A percentile compares a stretch with the other conserved stretches of the same genome.
phyloP scores from a whole-genome alignment of 2,329 filamentous ascomycete species.

The Stagonosporopsis vannaccii region DNA sequence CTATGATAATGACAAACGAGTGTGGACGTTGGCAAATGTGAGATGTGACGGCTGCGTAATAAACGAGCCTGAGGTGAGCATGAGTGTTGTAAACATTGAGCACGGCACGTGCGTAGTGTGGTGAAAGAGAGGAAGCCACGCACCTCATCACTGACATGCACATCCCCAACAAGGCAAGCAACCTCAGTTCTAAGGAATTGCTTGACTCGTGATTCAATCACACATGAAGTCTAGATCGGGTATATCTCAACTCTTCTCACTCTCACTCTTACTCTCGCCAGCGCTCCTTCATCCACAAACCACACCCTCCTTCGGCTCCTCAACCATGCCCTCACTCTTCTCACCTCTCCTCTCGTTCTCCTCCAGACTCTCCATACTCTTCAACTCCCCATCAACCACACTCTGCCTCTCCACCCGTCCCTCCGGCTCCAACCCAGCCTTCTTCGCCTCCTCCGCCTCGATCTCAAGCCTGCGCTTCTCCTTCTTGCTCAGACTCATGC shows the following conservation, averaged over 20 bases:
- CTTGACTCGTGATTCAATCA: background rate
- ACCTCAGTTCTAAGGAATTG: background rate
- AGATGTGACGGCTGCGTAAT: background rate
- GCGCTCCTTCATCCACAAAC: constrained; percentile 49
- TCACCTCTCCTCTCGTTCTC: constrained; percentile 3
- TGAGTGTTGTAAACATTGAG: background rate
- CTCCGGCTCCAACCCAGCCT: constrained; percentile 34
- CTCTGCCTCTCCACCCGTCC: constrained; percentile 65
- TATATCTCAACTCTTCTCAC: background rate
- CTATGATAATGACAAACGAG: background rate
- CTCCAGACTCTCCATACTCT: constrained; percentile 24
- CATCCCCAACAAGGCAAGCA: background rate
- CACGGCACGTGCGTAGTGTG: background rate
- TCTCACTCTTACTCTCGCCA: background rate
- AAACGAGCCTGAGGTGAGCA: background rate
- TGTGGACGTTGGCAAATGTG: background rate
- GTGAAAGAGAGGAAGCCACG: background rate
- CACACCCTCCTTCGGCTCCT: constrained; percentile 55
- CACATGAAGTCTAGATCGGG: background rate
- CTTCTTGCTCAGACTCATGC: constrained; percentile 77
- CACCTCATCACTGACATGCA: background rate
- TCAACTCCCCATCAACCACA: constrained; percentile 23
- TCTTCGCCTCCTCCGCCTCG: constrained; percentile 52
- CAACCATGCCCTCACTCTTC: constrained; percentile 35
- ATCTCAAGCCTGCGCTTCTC: constrained; percentile 49